Conservation (phyloP, 2,329 filamentous ascomycete species). For the Penicillium brevicompactum region DNA sequence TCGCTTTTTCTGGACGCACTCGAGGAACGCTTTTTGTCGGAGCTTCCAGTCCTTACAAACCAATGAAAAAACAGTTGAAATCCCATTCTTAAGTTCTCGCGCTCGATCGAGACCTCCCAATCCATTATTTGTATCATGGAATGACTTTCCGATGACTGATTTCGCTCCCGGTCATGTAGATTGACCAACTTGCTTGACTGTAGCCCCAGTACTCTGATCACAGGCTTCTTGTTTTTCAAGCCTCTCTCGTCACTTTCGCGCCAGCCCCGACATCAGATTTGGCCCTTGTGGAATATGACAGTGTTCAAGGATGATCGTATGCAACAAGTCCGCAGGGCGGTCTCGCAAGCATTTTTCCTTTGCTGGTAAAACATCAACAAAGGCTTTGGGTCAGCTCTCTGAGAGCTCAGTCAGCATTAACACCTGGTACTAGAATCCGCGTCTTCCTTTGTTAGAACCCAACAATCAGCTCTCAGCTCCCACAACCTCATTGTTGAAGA, state of each 20-base stretch:
- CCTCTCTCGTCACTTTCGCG: not conserved
- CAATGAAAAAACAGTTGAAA: constrained; percentile 46
- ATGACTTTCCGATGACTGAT: not conserved
- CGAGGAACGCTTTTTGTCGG: constrained; percentile 32
- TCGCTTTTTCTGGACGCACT: constrained; percentile 34
- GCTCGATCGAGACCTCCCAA: constrained; percentile 7
- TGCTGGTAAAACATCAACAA: too few relatives aligned
- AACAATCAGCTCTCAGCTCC: too few relatives aligned
- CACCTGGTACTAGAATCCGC: too few relatives aligned
- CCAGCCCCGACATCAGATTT: not conserved
- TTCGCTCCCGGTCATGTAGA: not conserved
- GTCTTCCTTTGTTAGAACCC: too few relatives aligned
- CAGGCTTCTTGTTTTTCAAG: not conserved
- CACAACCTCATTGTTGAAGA: too few relatives aligned
- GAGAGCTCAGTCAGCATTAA: too few relatives aligned
- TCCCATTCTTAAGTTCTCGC: constrained; percentile 24
- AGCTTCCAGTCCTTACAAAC: constrained; percentile 35
- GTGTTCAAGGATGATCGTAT: too few relatives aligned
- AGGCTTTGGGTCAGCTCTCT: too few relatives aligned
- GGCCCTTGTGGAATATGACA: too few relatives aligned
- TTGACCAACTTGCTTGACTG: not conserved
- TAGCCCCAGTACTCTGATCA: not conserved
- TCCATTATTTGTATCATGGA: constrained; percentile 7
- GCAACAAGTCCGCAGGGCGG: too few relatives aligned
- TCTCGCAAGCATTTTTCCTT: too few relatives aligned